These are phyloP conservation scores for Nemania diffusa DNA, from an alignment of 2,329 filamentous ascomycete genomes.

Conservation along the genomic window DNA sequence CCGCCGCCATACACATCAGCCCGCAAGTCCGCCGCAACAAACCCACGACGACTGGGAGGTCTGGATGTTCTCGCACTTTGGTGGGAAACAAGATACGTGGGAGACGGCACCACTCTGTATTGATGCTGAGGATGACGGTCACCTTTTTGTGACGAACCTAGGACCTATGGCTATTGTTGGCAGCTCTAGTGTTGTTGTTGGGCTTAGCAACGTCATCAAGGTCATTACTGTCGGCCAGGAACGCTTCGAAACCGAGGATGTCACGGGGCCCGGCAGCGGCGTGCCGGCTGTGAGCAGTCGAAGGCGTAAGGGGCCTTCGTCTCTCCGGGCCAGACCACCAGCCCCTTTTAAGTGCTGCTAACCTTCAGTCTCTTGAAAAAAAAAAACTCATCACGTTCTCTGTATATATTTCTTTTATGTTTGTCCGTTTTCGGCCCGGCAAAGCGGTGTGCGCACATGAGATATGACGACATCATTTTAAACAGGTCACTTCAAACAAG, in stretches of 20 bases:
- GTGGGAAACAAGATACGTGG: slow-evolving; percentile 54
- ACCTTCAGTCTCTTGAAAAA: not conserved
- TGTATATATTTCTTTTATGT: slow-evolving; percentile 35
- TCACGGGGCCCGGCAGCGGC: slow-evolving; percentile 48
- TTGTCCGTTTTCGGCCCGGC: slow-evolving; percentile 7
- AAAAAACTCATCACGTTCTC: slow-evolving; percentile 19
- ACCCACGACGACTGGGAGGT: slow-evolving; percentile 61
- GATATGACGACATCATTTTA: slow-evolving; percentile 31
- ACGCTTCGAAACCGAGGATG: slow-evolving; percentile 62
- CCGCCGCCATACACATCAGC: slow-evolving; percentile 43
- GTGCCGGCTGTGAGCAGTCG: slow-evolving; percentile 51
- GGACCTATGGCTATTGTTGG: slow-evolving; percentile 74
- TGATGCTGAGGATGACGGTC: slow-evolving; percentile 56
- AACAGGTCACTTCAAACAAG: slow-evolving; percentile 11
- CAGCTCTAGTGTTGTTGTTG: slow-evolving; percentile 72
- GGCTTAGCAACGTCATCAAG: slow-evolving; percentile 78
- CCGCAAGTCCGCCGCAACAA: slow-evolving; percentile 33
- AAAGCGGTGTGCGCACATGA: slow-evolving; percentile 29
- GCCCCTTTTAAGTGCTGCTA: slow-evolving; percentile 34
- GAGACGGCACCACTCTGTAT: slow-evolving; percentile 59
- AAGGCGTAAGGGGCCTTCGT: slow-evolving; percentile 48
- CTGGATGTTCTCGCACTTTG: slow-evolving; percentile 63
- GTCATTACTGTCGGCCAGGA: slow-evolving; percentile 74
- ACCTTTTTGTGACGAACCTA: slow-evolving; percentile 72
- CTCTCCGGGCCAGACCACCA: slow-evolving; percentile 36